phyloP scores from a whole-genome alignment of 2,329 filamentous ascomycete species.

The Colletotrichum sublineola region DNA sequence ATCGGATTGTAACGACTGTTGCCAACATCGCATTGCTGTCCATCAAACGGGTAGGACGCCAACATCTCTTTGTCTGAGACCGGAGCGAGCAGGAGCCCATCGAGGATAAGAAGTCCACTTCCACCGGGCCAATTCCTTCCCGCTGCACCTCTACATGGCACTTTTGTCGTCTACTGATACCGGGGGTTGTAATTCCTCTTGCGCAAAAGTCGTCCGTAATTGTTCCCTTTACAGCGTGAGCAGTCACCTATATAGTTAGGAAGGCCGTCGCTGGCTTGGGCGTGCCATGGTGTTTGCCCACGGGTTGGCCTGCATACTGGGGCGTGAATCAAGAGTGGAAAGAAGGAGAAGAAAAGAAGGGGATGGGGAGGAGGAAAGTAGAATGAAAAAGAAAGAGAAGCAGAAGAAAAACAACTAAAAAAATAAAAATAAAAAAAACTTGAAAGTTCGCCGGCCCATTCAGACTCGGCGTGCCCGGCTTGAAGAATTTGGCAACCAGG shows the following conservation, averaged over 20 bases:
- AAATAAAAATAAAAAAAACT: neutral
- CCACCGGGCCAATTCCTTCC: neutral
- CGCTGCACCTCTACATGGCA: constrained; percentile 8
- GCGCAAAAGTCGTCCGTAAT: constrained; percentile 13
- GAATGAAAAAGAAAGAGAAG: no score
- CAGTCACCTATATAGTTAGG: neutral
- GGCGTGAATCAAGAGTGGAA: neutral
- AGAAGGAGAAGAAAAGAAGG: neutral
- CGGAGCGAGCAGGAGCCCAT: neutral
- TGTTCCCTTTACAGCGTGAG: neutral
- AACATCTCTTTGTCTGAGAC: neutral
- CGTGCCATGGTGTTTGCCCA: neutral
- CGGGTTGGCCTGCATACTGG: neutral
- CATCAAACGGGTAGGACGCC: neutral
- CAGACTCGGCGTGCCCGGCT: neutral
- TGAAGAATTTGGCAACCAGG: neutral
- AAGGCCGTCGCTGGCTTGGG: constrained; percentile 6
- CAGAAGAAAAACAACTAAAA: no score
- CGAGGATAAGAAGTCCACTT: neutral
- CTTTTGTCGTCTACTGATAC: constrained; percentile 17
- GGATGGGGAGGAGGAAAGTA: no score
- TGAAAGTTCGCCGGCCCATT: neutral
- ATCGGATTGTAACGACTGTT: neutral
- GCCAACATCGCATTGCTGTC: no score
- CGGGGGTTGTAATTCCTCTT: constrained; percentile 23